Conservation (phyloP, 306 rosid species). For the Hylodesmum podocarpum region DNA sequence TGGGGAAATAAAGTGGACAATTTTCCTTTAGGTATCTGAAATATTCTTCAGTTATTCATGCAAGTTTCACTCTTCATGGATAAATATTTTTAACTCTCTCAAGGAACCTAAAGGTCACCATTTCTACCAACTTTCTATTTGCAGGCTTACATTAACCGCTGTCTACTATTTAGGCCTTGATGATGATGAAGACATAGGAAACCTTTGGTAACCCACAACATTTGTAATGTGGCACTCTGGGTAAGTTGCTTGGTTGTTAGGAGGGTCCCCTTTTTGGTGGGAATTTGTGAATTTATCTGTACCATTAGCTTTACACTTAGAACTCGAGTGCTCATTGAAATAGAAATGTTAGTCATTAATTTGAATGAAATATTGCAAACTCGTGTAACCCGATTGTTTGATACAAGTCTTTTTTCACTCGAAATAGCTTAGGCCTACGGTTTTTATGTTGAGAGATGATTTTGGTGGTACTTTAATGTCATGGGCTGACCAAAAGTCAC, state of each 20-base stretch:
- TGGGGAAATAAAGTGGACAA: slow-evolving; percentile 6
- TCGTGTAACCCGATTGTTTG: slow-evolving; percentile 2
- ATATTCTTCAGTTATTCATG: not conserved
- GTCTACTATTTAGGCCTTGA: slow-evolving; percentile 67
- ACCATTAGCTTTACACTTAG: slow-evolving; percentile 32
- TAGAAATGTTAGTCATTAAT: slow-evolving; percentile 11
- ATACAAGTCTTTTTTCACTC: not conserved
- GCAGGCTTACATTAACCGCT: slow-evolving; percentile 80
- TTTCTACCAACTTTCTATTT: slow-evolving; percentile 37
- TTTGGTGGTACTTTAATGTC: not conserved
- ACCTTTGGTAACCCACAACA: slow-evolving; percentile 45
- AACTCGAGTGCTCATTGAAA: slow-evolving; percentile 17
- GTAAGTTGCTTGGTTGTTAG: slow-evolving; percentile 1
- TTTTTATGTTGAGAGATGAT: not conserved
- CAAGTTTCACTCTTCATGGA: not conserved
- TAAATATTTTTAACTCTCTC: slow-evolving; percentile 3
- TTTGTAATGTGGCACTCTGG: slow-evolving; percentile 14
- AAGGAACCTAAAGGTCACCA: slow-evolving; percentile 21
- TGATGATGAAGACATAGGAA: slow-evolving; percentile 54
- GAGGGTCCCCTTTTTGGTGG: slow-evolving; percentile 17
- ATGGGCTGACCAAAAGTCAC: not conserved
- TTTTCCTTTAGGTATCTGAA: slow-evolving; percentile 1
- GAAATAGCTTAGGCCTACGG: not conserved
- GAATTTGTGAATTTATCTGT: slow-evolving; percentile 33
- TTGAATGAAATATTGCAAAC: slow-evolving; percentile 22